Evolutionary conservation across 345 rosid genomes (phyloP), one percentile per base, ranked within the genome.

Genomic region (Lenwebbia sp.): DNA sequence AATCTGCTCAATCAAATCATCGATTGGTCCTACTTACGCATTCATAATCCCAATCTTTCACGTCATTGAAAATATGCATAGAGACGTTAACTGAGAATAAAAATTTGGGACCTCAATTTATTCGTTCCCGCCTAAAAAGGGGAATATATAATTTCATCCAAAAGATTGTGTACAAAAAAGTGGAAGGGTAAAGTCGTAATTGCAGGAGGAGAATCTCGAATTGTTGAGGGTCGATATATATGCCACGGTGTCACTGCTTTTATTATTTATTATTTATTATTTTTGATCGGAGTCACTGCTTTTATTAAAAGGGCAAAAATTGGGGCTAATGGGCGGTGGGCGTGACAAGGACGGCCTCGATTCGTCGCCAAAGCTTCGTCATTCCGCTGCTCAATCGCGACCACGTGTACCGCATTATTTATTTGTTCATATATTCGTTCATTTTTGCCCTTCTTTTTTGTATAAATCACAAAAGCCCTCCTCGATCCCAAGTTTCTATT

Each of bases 31-130:
- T 4, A 17, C 10, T 65, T 17, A 30, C 0, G 23, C 44, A 17
- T 30, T 65, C 41, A 15, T 0, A 65, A 65, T 17, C 37, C 0
- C 74, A 0, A 28, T 7, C 2, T 30, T 30, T 51, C 14, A 17
- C 8, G 13, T 37, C 81, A 10, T 9, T 0, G 26, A 10, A 70
- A 37, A 37, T 21, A 37, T 2, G 7, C 26, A 33, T 1, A 2
- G 47, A 33, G 7, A 1, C 23, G 22, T 19, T 19, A 17, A 37
- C 13, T 1, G 47, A 33, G 13, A 33, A 70, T 1, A 5, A 19
- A 37, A 70, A 33, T 1, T 33, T 2, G 0, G 1, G 26, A 70
- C 21, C 23, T 19, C 47, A 9, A 2, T 41, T 21, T 1, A 70
- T 37, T 10, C 13, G 41, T 22, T 11, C 78, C 78, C 8, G 41